Evolutionary conservation across 495 filamentous ascomycete species (phyloP), one percentile per base, ranked within the genome.

Genomic region (Trichoderma orchidacearum): DNA sequence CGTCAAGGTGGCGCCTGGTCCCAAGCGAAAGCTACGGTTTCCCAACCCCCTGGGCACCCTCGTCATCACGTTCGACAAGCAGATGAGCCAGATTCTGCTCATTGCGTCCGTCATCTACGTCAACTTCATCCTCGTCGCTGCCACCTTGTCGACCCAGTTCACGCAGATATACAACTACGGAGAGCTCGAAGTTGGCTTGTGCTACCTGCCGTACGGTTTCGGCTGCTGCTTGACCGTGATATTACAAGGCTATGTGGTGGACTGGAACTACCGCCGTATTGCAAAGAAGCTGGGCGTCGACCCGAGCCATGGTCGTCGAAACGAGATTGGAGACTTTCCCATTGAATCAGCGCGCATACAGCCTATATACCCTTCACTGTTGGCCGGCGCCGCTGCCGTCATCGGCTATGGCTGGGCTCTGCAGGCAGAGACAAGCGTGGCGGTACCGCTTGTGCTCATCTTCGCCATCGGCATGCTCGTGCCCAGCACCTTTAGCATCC

Each of bases 41-140:
- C 87, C 87, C 0, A 90, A 91, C 56, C 87, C 89, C 0, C 64
- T 89, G 28, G 75, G 81, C 27, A 83, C 84, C 0, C 70, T 92
- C 1, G 68, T 72, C n/a, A 79, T 90, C 25, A 68, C 87, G 1
- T 70, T 79, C 35, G 75, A 90, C 58, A 84, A 84, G 60, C 84
- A 89, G 62, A 62, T 77, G 56, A 67, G 64, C 13, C 41, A 73
- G 48, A 59, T 77, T 2, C 50, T 73, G 9, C 60, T 67, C 28
- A 73, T 71, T 62, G 69, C 78, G 66, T 56, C 77, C 65, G 15
- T 82, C 73, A 66, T 86, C 72, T 71, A 74, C 61, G 58, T 74
- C 38, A 65, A 70, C 13, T 76, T 75, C 58, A 67, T 72, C 45
- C 69, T 75, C 21, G 69, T 74, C 8, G 63, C 73, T 28, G 67